Percentiles rank a stretch among this genome's conserved stretches.
Conservation (phyloP, 2,329 filamentous ascomycete species). For the Aspergillus terreus region DNA sequence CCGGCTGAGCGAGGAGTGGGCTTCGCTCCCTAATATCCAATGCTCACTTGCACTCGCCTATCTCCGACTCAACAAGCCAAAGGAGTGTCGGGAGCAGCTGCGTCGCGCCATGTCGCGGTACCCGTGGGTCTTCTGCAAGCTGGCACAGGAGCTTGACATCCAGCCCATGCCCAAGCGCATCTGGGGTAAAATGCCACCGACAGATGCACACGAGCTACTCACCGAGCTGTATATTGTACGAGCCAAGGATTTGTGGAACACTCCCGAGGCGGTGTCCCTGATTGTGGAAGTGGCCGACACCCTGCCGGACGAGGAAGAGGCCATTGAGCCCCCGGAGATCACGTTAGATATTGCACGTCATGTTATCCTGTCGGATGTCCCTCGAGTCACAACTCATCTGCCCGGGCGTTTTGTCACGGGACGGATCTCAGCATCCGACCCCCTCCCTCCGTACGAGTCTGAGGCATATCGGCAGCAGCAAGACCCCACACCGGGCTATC, state of each 20-base stretch:
- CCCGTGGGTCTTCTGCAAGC: conserved; percentile 78
- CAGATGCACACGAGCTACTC: conserved; percentile 64
- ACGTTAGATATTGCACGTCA: conserved; percentile 65
- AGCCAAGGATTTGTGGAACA: conserved; percentile 83
- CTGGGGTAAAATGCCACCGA: conserved; percentile 72
- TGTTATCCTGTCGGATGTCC: conserved; percentile 72
- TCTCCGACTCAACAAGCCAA: conserved; percentile 64
- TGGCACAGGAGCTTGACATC: conserved; percentile 78
- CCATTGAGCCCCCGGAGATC: conserved; percentile 45
- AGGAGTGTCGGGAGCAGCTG: conserved; percentile 63
- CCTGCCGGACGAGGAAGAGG: conserved; percentile 41
- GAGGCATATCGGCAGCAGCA: conserved; percentile 34
- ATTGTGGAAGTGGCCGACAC: conserved; percentile 66
- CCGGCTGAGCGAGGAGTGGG: conserved; percentile 49
- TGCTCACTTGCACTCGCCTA: conserved; percentile 76
- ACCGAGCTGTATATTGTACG: conserved; percentile 72
- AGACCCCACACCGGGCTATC: conserved; percentile 30
- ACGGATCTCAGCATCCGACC: conserved; percentile 74
- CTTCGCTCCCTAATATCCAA: conserved; percentile 64
- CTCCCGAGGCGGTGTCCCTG: conserved; percentile 63
- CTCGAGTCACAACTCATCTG: conserved; percentile 65
- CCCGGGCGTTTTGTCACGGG: conserved; percentile 62
- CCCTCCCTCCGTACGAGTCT: conserved; percentile 65
- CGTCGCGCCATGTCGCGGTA: conserved; percentile 65
- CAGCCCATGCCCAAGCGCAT: conserved; percentile 71